Percentiles rank a stretch among this genome's conserved stretches.
These are phyloP conservation scores for Bombardia bombarda DNA, from an alignment of 495 filamentous ascomycete species.

Conservation along the genomic window DNA sequence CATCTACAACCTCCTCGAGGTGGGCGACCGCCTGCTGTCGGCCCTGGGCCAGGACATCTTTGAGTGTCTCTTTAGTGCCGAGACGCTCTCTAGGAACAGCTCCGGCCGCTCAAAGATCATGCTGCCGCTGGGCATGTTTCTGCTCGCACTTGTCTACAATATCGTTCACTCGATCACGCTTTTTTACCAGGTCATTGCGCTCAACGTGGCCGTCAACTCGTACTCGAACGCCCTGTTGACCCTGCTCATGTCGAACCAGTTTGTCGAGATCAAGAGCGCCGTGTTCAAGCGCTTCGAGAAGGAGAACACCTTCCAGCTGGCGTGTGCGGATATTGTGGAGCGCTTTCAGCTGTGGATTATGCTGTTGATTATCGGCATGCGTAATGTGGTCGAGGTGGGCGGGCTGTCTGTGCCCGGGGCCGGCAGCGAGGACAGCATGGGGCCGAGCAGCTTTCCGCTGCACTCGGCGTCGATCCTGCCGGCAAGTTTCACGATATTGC, in stretches of 20 bases:
- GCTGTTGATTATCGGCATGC: slow-evolving; percentile 87
- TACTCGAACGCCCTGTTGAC: slow-evolving; percentile 95
- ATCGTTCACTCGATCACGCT: slow-evolving; percentile 76
- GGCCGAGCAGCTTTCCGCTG: slow-evolving; percentile 35
- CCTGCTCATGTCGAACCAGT: slow-evolving; percentile 87
- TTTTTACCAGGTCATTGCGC: slow-evolving; percentile 94
- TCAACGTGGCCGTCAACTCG: slow-evolving; percentile 97
- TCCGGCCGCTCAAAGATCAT: slow-evolving; percentile 90
- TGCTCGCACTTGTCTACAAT: slow-evolving; percentile 80
- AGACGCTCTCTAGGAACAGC: slow-evolving; percentile 79
- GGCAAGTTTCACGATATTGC: slow-evolving; percentile 80
- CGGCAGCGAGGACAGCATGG: slow-evolving; percentile 35
- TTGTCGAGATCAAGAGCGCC: slow-evolving; percentile 95
- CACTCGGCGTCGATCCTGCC: slow-evolving; percentile 63
- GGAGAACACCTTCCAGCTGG: slow-evolving; percentile 93
- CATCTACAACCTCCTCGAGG: slow-evolving; percentile 93
- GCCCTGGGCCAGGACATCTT: slow-evolving; percentile 93
- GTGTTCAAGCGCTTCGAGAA: slow-evolving; percentile 98
- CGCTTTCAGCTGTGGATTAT: slow-evolving; percentile 97
- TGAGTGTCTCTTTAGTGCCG: slow-evolving; percentile 87
- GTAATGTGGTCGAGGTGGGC: slow-evolving; percentile 92
- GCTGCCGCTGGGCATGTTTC: slow-evolving; percentile 82
- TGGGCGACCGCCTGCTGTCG: slow-evolving; percentile 77
- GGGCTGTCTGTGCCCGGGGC: slow-evolving; percentile 47
- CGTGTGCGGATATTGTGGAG: slow-evolving; percentile 94